Evolutionary conservation across 2,329 filamentous ascomycete species (phyloP).

Genomic region (Penicillium expansum): DNA sequence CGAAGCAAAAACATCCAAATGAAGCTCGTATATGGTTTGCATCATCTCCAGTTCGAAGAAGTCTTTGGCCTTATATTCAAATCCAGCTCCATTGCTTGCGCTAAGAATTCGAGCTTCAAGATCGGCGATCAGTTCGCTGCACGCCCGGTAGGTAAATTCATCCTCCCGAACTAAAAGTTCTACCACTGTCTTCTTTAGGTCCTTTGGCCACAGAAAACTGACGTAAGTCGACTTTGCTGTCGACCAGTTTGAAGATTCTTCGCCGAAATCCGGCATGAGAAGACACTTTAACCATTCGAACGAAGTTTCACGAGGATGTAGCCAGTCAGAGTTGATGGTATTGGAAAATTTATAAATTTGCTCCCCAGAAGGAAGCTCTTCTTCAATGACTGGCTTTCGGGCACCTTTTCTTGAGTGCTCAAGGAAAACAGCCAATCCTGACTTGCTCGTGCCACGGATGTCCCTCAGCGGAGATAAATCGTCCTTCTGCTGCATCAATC

Average conservation of each 20-base stretch:
- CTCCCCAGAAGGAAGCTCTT: conserved; percentile 40
- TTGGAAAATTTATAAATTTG: conserved; percentile 43
- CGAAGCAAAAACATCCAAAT: conserved; percentile 63
- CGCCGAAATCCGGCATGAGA: conserved; percentile 43
- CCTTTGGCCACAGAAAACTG: conserved; percentile 54
- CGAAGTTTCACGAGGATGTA: conserved; percentile 51
- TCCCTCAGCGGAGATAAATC: conserved; percentile 49
- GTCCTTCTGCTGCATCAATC: conserved; percentile 48
- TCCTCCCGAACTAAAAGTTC: conserved; percentile 55
- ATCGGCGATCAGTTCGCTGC: conserved; percentile 35
- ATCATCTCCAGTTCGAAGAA: conserved; percentile 51
- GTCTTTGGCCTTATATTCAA: conserved; percentile 33
- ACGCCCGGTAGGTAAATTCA: conserved; percentile 49
- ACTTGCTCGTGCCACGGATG: conserved; percentile 46
- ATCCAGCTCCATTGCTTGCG: conserved; percentile 15
- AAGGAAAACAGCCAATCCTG: conserved; percentile 55
- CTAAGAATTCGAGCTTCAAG: conserved; percentile 32
- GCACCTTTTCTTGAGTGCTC: conserved; percentile 52
- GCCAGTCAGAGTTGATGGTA: conserved; percentile 47
- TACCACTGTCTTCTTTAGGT: conserved; percentile 55
- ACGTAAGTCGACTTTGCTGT: conserved; percentile 50
- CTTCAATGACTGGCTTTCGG: conserved; percentile 41
- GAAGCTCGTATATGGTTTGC: conserved; percentile 64
- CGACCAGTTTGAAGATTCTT: conserved; percentile 16
- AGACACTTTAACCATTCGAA: conserved; percentile 55